These are phyloP conservation scores for Bruguiera sexangula DNA, from an alignment of 345 rosid genomes.

Conservation along the genomic window DNA sequence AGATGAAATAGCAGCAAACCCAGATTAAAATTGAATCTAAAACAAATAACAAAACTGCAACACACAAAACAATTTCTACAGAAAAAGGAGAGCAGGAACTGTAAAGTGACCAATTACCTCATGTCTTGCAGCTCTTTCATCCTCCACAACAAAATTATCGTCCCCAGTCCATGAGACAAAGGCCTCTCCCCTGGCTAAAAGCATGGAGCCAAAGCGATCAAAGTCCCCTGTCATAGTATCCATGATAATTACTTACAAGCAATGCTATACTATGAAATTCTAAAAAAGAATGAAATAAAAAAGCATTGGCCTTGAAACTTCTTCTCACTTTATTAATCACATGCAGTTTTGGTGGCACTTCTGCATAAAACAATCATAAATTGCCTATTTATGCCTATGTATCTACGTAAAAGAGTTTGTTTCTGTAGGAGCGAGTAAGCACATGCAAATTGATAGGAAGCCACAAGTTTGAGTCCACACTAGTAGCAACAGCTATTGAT, in stretches of 20 bases:
- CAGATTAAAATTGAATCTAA: no score
- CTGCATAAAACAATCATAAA: no score
- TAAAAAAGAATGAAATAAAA: neutral
- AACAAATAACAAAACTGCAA: no score
- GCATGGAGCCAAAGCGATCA: slow-evolving; percentile 48
- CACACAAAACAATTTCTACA: neutral
- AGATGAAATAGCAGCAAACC: no score
- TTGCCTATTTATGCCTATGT: no score
- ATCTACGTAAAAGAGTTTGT: no score
- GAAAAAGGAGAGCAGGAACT: neutral
- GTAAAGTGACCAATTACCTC: slow-evolving; percentile 44
- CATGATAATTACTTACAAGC: slow-evolving; percentile 6
- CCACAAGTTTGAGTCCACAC: no score
- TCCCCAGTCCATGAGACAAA: slow-evolving; percentile 65
- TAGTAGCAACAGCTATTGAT: no score
- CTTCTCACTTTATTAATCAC: no score
- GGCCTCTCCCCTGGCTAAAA: slow-evolving; percentile 67
- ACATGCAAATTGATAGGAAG: no score
- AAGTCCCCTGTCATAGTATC: slow-evolving; percentile 48
- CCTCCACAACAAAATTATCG: slow-evolving; percentile 65
- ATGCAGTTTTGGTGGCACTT: no score
- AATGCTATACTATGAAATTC: neutral
- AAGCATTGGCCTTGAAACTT: neutral
- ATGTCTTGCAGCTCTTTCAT: slow-evolving; percentile 37
- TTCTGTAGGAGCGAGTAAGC: no score